Evolutionary conservation across 2,329 filamentous ascomycete species (phyloP), one percentile per base, ranked within the genome.

Genomic region (Pleoardoris graminearum): DNA sequence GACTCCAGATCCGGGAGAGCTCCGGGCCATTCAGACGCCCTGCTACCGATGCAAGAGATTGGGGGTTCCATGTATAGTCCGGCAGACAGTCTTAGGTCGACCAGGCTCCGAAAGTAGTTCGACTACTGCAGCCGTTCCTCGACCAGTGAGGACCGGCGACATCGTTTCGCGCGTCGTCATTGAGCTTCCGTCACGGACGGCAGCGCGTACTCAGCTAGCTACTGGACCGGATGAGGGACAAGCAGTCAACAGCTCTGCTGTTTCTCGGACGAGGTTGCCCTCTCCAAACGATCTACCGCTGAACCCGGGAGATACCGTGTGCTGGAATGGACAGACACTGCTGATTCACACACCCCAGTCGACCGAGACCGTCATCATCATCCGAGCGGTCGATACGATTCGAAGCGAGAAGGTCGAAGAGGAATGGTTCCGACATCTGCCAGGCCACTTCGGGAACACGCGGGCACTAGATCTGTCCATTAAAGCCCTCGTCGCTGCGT

Each of bases 351-450:
- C n/a, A 43, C 39, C 39, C 25, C 39, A 43, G 27, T 43, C 39
- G 19, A 41, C 48, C 38, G 55, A 58, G 39, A 48, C 46, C 45
- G 44, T 51, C 42, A 25, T 55, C 47, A 58, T 58, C 50, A 55
- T 55, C 14, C 49, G 48, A 10, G 52, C 57, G 6, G 22, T 58
- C 46, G 55, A 55, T 51, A 52, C 52, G 25, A 43, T 60, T 36
- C 55, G 42, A 39, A 25, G 47, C 52, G 50, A 58, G 36, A 54
- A 51, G 44, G 55, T 60, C 38, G 57, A 60, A 47, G 12, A 50
- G 14, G 52, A 60, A 58, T 60, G 54, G 51, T 58, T 60, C 33
- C 55, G 52, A 49, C 57, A 60, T 48, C 53, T 60, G 23, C 57
- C 55, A 32, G 53, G 55, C 47, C 52, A 54, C 39, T 52, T 58